Conservation (phyloP, 352 stramenopile genomes). For the Globisporangium solare region DNA sequence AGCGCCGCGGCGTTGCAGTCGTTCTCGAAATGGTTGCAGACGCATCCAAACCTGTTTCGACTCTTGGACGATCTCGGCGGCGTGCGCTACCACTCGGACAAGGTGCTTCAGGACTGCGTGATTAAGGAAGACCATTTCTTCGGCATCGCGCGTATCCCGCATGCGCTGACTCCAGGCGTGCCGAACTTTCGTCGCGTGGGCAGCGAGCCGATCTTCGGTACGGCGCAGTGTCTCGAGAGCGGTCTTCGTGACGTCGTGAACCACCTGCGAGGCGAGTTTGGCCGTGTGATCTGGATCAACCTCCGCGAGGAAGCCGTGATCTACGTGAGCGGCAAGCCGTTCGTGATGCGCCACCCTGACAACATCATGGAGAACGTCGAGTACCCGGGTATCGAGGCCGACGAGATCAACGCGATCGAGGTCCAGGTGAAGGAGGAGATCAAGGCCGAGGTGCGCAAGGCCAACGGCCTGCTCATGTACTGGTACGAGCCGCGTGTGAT, state of each 20-base stretch:
- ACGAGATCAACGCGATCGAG: slow-evolving; percentile 86
- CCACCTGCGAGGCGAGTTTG: slow-evolving; percentile 47
- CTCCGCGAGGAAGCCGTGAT: slow-evolving; percentile 88
- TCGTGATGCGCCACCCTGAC: slow-evolving; percentile 76
- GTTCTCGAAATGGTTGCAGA: slow-evolving; percentile 82
- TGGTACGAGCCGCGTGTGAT: slow-evolving; percentile 77
- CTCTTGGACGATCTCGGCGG: slow-evolving; percentile 72
- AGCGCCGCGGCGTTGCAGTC: slow-evolving; percentile 23
- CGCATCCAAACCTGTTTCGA: slow-evolving; percentile 67
- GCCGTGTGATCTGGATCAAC: slow-evolving; percentile 88
- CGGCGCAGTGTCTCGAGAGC: slow-evolving; percentile 69
- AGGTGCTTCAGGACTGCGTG: slow-evolving; percentile 75
- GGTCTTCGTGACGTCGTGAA: slow-evolving; percentile 67
- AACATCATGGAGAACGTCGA: slow-evolving; percentile 86
- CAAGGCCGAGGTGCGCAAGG: slow-evolving; percentile 61
- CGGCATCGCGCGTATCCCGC: slow-evolving; percentile 62
- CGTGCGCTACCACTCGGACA: slow-evolving; percentile 79
- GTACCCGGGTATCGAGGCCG: slow-evolving; percentile 86
- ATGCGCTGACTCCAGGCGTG: slow-evolving; percentile 58
- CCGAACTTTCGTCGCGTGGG: slow-evolving; percentile 85
- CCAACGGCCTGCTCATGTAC: slow-evolving; percentile 82
- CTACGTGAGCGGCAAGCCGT: slow-evolving; percentile 84
- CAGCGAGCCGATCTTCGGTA: slow-evolving; percentile 82
- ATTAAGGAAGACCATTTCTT: slow-evolving; percentile 91
- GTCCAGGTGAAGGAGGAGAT: slow-evolving; percentile 81